phyloP scores from a whole-genome alignment of 2,329 filamentous ascomycete species.

The Aspergillus tubingensis region DNA sequence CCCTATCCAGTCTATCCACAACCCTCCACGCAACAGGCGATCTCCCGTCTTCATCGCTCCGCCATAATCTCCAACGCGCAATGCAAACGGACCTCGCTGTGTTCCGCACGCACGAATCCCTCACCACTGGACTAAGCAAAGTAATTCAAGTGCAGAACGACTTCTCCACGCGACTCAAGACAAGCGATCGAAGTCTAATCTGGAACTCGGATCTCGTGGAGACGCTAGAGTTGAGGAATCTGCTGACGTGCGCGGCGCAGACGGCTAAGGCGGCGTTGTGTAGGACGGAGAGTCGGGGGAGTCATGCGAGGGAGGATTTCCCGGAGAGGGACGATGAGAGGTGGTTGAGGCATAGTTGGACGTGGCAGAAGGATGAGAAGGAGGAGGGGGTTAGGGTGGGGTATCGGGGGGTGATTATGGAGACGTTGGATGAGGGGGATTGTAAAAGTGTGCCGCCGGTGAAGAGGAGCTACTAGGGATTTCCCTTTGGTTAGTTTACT shows the following conservation, averaged over 20 bases:
- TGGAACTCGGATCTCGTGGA: constrained; percentile 98
- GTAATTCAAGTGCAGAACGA: background rate
- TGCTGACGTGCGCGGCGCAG: constrained; percentile 96
- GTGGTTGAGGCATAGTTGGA: constrained; percentile 99
- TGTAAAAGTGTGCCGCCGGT: constrained; percentile 10
- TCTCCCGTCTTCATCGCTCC: background rate
- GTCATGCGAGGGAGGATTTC: constrained; percentile 94
- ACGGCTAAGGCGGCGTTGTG: constrained; percentile 87
- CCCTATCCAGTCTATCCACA: constrained; percentile 77
- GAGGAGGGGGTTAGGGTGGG: constrained; percentile 4
- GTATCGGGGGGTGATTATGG: constrained; percentile 9
- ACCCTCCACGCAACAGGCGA: constrained; percentile 80
- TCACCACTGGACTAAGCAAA: constrained; percentile 54
- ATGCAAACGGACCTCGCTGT: constrained; percentile 98
- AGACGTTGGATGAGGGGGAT: constrained; percentile 11
- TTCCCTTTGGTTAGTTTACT: too few species aligned
- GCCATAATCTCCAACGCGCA: constrained; percentile 42
- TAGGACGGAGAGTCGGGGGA: constrained; percentile 95
- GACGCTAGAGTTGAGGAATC: constrained; percentile 90
- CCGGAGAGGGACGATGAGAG: constrained; percentile 92
- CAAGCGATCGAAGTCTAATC: constrained; percentile 99
- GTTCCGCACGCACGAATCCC: constrained; percentile 92
- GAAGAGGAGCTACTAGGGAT: constrained; percentile 11
- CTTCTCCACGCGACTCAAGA: constrained; percentile 59
- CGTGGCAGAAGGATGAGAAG: constrained; percentile 75